Conservation (phyloP, 176 grass and related monocot species). For the Urochloa ruziziensis region DNA sequence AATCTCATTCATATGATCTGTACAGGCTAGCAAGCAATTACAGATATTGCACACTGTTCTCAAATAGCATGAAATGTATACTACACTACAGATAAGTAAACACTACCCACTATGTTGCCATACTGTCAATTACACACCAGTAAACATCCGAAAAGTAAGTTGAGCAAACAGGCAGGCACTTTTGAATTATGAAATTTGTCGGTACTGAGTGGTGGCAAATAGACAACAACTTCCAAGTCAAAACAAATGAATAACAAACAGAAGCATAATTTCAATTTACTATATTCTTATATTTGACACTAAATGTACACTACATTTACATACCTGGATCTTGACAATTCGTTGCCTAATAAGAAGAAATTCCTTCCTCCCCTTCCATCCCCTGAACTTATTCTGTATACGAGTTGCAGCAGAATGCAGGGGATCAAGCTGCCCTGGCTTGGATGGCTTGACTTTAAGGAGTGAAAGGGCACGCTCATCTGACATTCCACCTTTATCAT, state of each 20-base stretch:
- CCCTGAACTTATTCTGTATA: slow-evolving; percentile 84
- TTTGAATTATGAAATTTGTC: slow-evolving; percentile 20
- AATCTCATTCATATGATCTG: not conserved
- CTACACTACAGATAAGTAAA: not conserved
- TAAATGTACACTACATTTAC: not conserved
- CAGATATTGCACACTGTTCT: not conserved
- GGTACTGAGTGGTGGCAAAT: not conserved
- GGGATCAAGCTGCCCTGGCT: slow-evolving; percentile 47
- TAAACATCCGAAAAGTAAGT: not conserved
- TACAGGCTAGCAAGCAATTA: not conserved
- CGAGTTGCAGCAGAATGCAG: slow-evolving; percentile 63
- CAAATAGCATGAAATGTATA: not conserved
- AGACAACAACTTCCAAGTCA: not conserved
- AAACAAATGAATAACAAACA: not conserved
- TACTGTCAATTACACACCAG: not conserved
- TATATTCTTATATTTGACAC: not conserved
- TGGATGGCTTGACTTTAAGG: slow-evolving; percentile 50
- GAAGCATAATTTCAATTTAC: slow-evolving; percentile 10
- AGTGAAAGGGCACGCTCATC: slow-evolving; percentile 58
- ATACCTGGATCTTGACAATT: slow-evolving; percentile 90
- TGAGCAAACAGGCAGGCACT: not conserved
- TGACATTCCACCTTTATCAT: slow-evolving; percentile 49
- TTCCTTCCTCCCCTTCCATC: slow-evolving; percentile 80
- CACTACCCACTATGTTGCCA: not conserved
- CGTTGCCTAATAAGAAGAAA: slow-evolving; percentile 60